Percentiles rank a stretch among this genome's conserved stretches.
Conservation (phyloP, 148 eudicot genomes). For the Camellia sinensis region DNA sequence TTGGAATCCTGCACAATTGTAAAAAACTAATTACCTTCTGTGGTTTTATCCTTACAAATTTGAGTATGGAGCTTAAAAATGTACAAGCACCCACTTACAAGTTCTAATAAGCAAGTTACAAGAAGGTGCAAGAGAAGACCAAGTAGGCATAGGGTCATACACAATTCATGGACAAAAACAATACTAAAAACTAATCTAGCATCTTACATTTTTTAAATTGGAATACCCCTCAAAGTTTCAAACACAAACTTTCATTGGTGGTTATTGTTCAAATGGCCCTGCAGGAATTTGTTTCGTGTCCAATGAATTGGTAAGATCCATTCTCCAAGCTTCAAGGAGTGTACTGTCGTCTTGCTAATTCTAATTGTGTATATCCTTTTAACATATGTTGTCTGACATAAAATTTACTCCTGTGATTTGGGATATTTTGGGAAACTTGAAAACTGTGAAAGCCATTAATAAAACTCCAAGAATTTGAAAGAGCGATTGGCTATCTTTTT, state of each 20-base stretch:
- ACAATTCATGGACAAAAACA: background rate
- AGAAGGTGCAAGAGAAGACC: background rate
- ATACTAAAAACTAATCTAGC: background rate
- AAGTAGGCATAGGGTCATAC: background rate
- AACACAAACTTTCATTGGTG: too few relatives aligned
- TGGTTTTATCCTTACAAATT: background rate
- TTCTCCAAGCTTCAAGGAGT: background rate
- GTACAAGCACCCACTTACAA: background rate
- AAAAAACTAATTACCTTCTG: background rate
- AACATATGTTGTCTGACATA: background rate
- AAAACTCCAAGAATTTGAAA: background rate
- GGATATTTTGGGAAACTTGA: background rate
- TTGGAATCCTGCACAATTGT: background rate
- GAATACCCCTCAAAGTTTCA: too few relatives aligned
- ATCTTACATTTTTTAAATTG: background rate
- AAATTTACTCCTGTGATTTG: background rate
- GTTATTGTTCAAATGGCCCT: too few relatives aligned
- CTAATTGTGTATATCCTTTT: background rate
- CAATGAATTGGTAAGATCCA: conserved; percentile 80
- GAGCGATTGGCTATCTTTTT: background rate
- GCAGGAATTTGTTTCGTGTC: conserved; percentile 98
- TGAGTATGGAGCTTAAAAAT: background rate
- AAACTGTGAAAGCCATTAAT: background rate
- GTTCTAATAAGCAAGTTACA: background rate
- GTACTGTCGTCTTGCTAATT: background rate